Conservation (phyloP, 2,329 filamentous ascomycete species). For the Diaporthe citriasiana region DNA sequence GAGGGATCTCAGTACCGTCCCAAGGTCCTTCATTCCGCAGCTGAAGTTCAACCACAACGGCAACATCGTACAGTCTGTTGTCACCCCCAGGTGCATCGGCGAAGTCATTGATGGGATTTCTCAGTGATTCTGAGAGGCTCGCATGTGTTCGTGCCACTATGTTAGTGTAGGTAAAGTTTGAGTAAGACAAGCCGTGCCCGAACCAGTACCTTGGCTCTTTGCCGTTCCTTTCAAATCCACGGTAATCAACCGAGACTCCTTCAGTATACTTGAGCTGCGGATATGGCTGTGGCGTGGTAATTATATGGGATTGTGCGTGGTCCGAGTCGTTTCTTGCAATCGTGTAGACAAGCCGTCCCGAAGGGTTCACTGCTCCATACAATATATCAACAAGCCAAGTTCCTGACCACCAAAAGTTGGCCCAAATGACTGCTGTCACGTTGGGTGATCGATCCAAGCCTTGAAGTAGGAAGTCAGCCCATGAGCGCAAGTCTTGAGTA, state of each 20-base stretch:
- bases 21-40: constrained; percentile 7
- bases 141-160: constrained; percentile 50
- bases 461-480: neutral
- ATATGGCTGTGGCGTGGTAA: neutral
- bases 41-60: neutral
- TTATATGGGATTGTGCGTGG: constrained; percentile 66
- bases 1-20: neutral
- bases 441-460: constrained; percentile 58
- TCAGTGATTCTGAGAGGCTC: neutral
- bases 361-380: constrained; percentile 64
- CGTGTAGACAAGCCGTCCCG: constrained; percentile 85
- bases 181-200: constrained; percentile 83
- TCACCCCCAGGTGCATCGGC: neutral
- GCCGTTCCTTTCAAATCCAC: constrained; percentile 74
- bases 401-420: constrained; percentile 70
- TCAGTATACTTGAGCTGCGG: constrained; percentile 77
- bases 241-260: constrained; percentile 84
- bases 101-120: neutral
- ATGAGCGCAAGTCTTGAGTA: neutral
- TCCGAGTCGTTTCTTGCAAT: constrained; percentile 79
- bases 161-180: constrained; percentile 68
- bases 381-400: constrained; percentile 63
- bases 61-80: neutral
- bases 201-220: constrained; percentile 81
- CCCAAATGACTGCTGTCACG: constrained; percentile 67